phyloP scores from a whole-genome alignment of 306 rosid species.

The Inga oerstediana region DNA sequence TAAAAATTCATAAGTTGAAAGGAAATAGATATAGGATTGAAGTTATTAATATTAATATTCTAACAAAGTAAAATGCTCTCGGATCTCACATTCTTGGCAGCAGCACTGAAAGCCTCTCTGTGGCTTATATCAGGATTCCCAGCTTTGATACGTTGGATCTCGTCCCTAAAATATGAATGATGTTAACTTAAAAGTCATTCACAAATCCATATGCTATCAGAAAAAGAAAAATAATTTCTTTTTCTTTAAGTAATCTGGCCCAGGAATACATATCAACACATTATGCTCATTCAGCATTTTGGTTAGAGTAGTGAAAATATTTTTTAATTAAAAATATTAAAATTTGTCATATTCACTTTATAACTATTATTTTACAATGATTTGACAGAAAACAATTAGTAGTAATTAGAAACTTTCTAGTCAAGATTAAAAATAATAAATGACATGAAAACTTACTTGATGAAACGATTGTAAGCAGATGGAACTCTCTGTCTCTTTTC shows the following conservation, averaged over 20 bases:
- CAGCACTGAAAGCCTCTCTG: conserved; percentile 99
- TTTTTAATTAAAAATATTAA: not conserved
- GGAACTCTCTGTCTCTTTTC: conserved; percentile 99
- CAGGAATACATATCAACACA: not conserved
- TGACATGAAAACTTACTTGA: conserved; percentile 67
- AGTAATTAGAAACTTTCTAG: not conserved
- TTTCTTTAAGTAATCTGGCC: not conserved
- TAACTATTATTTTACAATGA: not conserved
- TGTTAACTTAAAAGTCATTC: not conserved
- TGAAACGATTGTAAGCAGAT: conserved; percentile 99
- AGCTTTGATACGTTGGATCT: conserved; percentile 98
- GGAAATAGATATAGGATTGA: not conserved
- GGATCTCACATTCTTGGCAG: conserved; percentile 92
- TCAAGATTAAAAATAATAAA: not conserved
- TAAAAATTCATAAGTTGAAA: not conserved
- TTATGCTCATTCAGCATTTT: no score
- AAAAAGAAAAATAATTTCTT: not conserved
- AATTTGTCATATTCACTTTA: no score
- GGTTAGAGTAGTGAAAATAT: no score
- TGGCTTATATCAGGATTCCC: conserved; percentile 98
- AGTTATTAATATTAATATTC: not conserved
- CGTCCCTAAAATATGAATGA: conserved; percentile 63
- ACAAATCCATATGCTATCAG: not conserved
- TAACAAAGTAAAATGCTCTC: conserved; percentile 20
- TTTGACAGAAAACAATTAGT: not conserved